These are phyloP conservation scores for Hansenula sp. DNA, from an alignment of 1,139 yeast genomes.

Conservation along the genomic window DNA sequence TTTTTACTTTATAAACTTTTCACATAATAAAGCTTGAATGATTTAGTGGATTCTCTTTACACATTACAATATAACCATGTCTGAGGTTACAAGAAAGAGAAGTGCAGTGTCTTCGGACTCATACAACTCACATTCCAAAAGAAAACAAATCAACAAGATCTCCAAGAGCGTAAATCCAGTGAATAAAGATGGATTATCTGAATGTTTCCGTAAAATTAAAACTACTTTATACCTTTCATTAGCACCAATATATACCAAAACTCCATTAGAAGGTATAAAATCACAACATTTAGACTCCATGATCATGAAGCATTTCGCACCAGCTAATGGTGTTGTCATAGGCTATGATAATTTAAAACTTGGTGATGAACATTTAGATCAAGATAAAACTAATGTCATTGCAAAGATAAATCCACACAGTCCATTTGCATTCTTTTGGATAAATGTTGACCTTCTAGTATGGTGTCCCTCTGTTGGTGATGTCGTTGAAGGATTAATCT, in stretches of 20 bases:
- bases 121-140: not conserved
- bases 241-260: constrained; percentile 71
- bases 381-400: constrained; percentile 28
- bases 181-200: constrained; percentile 30
- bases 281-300: constrained; percentile 87
- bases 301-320: constrained; percentile 73
- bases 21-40: not conserved
- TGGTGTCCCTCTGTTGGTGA: constrained; percentile 93
- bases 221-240: constrained; percentile 73
- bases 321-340: constrained; percentile 77
- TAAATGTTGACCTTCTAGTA: constrained; percentile 73
- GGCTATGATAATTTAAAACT: constrained; percentile 65
- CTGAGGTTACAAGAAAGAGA: constrained; percentile 3
- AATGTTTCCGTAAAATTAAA: constrained; percentile 65
- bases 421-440: constrained; percentile 88
- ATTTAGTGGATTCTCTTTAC: not conserved
- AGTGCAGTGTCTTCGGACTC: not conserved
- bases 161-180: constrained; percentile 24
- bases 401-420: constrained; percentile 75
- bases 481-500: constrained; percentile 75
- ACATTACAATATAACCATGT: not conserved
- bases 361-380: constrained; percentile 31
- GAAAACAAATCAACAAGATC: not conserved
- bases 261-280: constrained; percentile 74
- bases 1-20: too few species aligned